A percentile compares a stretch with the other conserved stretches of the same genome.
Evolutionary conservation across 257 asterid genomes (phyloP).

Genomic region (Capsicum chinense): DNA sequence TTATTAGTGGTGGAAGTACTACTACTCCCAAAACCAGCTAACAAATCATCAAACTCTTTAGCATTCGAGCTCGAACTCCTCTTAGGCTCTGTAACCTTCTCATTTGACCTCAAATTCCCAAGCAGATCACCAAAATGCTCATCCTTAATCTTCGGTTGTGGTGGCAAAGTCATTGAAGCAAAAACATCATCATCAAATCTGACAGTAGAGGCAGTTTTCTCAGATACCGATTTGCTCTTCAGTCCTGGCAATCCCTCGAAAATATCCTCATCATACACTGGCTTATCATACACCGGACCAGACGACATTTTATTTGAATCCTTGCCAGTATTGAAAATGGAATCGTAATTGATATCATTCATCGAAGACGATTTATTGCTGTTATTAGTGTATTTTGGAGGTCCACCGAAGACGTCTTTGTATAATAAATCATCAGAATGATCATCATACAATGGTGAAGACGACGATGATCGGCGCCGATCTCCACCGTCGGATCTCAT

Average conservation of each 20-base stretch:
- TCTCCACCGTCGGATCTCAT: slow-evolving; percentile 82
- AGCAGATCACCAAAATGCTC: slow-evolving; percentile 50
- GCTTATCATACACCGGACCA: slow-evolving; percentile 88
- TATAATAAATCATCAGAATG: slow-evolving; percentile 48
- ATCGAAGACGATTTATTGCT: slow-evolving; percentile 36
- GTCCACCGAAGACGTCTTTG: slow-evolving; percentile 77
- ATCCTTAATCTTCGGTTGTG: slow-evolving; percentile 43
- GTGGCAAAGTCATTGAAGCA: slow-evolving; percentile 55
- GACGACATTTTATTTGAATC: slow-evolving; percentile 50
- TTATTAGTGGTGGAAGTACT: slow-evolving; percentile 52
- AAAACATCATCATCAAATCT: slow-evolving; percentile 72
- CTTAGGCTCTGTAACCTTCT: slow-evolving; percentile 47
- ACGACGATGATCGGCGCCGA: slow-evolving; percentile 56
- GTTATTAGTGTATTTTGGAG: slow-evolving; percentile 57
- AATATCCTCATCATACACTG: slow-evolving; percentile 92
- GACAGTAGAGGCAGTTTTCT: slow-evolving; percentile 41
- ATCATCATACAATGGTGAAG: slow-evolving; percentile 33
- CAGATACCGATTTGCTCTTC: slow-evolving; percentile 61
- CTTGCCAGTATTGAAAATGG: slow-evolving; percentile 36
- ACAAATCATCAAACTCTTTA: slow-evolving; percentile 72
- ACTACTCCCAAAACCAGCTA: slow-evolving; percentile 72
- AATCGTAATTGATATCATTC: slow-evolving; percentile 72
- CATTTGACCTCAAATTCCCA: slow-evolving; percentile 59
- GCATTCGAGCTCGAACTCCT: slow-evolving; percentile 53
- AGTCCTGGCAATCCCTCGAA: slow-evolving; percentile 91